Base-by-base conservation (phyloP, 2,329 filamentous ascomycete species). In the Erysiphe pulchra region DNA sequence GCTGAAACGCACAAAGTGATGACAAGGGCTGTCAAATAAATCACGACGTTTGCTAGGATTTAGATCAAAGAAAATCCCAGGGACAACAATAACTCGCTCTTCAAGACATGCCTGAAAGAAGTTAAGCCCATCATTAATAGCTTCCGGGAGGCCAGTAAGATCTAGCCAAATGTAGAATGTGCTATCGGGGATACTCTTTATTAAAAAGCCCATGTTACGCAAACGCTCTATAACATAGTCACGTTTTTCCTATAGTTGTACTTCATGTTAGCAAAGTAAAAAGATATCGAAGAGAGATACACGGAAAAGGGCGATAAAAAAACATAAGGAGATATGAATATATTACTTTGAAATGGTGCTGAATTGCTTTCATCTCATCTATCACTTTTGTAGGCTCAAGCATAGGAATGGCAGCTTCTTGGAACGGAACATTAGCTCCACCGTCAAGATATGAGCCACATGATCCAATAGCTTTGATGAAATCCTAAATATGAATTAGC, bases 11-110 rank as follows among this genome's bases (percentile, higher is more conserved):
- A 92, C 80, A 59, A 87, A 92, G 63, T 90, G 80, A 63, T 95
- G 87, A 63, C 87, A 94, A 48, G 87, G 87, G 53, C 75, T 83
- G 63, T 95, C 87, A 53, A 95, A 95, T 53, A 95, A 63, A 61
- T 95, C 87, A 59, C 87, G 71, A 52, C 87, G 72, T 60, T 84
- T 80, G 33, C 80, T 79, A 4, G 87, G 87, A 65, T 95, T 95
- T 51, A 95, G 64, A 57, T 95, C 87, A 60, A 95, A 95, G 71
- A 95, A 95, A 61, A 95, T 95, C 49, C 87, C 87, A 0, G 87
- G 87, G 4, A 95, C 87, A 16, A 94, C 85, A 57, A 94, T 94
- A 53, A 92, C 83, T 69, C 92, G 92, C 67, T 94, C 85, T 57
- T 81, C 75, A 40, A 95, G 66, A 58, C 90, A 90, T 30, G 85